A percentile compares a stretch with the other conserved stretches of the same genome.
Evolutionary conservation across 2,329 filamentous ascomycete genomes (phyloP).

Genomic region (Decorospora gaudefroyi): DNA sequence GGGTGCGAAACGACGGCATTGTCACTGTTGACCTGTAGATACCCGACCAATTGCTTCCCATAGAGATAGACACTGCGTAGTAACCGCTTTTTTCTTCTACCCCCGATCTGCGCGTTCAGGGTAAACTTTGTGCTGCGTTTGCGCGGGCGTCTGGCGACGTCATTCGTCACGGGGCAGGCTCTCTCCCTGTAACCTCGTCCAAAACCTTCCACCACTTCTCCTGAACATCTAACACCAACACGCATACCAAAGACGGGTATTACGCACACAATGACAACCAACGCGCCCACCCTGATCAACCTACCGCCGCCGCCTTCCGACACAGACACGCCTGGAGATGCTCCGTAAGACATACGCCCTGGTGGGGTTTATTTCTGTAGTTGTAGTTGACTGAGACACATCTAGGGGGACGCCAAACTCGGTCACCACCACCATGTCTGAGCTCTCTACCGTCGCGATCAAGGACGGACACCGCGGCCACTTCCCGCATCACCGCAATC

Average conservation of each 20-base stretch:
- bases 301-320: conserved; percentile 81
- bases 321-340: conserved; percentile 83
- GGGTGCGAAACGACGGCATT: conserved; percentile 10
- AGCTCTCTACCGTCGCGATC: conserved; percentile 90
- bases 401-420: conserved; percentile 87
- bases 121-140: conserved; percentile 5
- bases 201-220: conserved; percentile 12
- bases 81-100: neutral
- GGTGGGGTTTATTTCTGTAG: conserved; percentile 11
- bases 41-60: no score
- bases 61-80: no score
- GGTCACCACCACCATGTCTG: conserved; percentile 86
- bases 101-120: no score
- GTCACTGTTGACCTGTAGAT: neutral
- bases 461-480: conserved; percentile 93
- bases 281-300: conserved; percentile 74
- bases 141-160: conserved; percentile 8
- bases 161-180: conserved; percentile 13
- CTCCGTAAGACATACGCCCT: conserved; percentile 67
- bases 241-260: neutral
- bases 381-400: conserved; percentile 21
- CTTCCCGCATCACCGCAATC: conserved; percentile 66
- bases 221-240: conserved; percentile 11
- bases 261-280: conserved; percentile 35
- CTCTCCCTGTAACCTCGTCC: conserved; percentile 5